Evolutionary conservation across 1,284 basidiomycete species (phyloP).

Genomic region (Puccinia hordei): DNA sequence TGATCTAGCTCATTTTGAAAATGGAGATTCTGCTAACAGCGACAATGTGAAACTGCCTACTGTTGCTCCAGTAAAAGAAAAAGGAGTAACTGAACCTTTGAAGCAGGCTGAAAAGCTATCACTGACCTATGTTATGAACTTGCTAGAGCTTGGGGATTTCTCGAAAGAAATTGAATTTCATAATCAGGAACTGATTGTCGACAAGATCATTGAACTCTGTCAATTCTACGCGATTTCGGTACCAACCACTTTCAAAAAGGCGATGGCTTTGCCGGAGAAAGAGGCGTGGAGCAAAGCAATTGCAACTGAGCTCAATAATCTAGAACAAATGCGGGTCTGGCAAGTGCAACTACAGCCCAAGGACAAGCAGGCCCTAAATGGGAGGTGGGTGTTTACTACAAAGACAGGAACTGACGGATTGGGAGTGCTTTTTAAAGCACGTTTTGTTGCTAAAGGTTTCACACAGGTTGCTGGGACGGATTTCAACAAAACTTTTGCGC

Average conservation of each 20-base stretch:
- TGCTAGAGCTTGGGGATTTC: background rate
- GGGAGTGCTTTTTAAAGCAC: background rate
- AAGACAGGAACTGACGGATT: slow-evolving; percentile 1
- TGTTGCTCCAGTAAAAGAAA: too few species aligned
- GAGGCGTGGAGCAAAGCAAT: slow-evolving; percentile 6
- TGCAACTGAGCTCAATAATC: background rate
- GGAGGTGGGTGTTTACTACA: slow-evolving; percentile 42
- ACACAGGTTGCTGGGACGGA: background rate
- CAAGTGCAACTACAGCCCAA: background rate
- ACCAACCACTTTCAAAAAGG: background rate
- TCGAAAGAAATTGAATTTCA: background rate
- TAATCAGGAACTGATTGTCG: background rate
- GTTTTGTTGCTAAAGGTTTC: slow-evolving; percentile 21
- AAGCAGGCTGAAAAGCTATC: background rate
- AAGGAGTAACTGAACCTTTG: background rate
- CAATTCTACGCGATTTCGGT: background rate
- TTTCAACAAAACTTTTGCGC: slow-evolving; percentile 20
- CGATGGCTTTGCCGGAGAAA: background rate
- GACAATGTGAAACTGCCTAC: background rate
- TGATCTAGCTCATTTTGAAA: background rate
- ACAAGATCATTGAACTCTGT: background rate
- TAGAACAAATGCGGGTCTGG: slow-evolving; percentile 27
- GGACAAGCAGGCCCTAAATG: background rate
- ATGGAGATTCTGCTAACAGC: background rate
- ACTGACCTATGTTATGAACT: background rate